Evolutionary conservation across 2,329 filamentous ascomycete species (phyloP).

Genomic region (Amesomyces nigricolor): DNA sequence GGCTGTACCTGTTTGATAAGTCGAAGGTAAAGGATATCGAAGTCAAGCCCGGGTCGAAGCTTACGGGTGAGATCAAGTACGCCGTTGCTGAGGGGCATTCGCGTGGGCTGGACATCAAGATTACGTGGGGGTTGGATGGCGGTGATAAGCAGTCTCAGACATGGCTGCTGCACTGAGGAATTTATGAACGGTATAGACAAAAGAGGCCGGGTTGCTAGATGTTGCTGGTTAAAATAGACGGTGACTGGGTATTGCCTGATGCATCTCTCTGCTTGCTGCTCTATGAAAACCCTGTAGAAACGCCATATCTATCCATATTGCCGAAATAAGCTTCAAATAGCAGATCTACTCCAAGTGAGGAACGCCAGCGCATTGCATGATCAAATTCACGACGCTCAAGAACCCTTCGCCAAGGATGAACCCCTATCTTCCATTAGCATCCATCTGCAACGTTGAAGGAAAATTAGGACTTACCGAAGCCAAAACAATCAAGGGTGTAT

Average conservation of each 20-base stretch:
- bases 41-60: slow-evolving; percentile 44
- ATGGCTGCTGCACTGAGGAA: slow-evolving; percentile 44
- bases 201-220: background rate
- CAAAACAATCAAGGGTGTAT: slow-evolving; percentile 81
- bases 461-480: slow-evolving; percentile 51
- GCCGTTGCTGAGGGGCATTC: slow-evolving; percentile 62
- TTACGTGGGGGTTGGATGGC: slow-evolving; percentile 53
- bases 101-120: slow-evolving; percentile 59
- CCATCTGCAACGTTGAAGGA: background rate
- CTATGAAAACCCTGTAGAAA: background rate
- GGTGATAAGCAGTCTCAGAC: slow-evolving; percentile 39
- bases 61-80: slow-evolving; percentile 66
- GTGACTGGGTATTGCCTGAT: background rate
- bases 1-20: slow-evolving; percentile 64
- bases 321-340: background rate
- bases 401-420: slow-evolving; percentile 91
- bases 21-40: slow-evolving; percentile 41
- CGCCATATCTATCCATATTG: background rate
- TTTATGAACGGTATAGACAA: background rate
- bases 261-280: background rate
- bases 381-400: slow-evolving; percentile 82
- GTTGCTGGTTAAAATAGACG: background rate
- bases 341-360: slow-evolving; percentile 19
- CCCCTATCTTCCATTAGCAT: slow-evolving; percentile 44
- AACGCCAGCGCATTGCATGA: slow-evolving; percentile 52